phyloP scores from a whole-genome alignment of 2,329 filamentous ascomycete genomes.

The Aspergillus sp. region DNA sequence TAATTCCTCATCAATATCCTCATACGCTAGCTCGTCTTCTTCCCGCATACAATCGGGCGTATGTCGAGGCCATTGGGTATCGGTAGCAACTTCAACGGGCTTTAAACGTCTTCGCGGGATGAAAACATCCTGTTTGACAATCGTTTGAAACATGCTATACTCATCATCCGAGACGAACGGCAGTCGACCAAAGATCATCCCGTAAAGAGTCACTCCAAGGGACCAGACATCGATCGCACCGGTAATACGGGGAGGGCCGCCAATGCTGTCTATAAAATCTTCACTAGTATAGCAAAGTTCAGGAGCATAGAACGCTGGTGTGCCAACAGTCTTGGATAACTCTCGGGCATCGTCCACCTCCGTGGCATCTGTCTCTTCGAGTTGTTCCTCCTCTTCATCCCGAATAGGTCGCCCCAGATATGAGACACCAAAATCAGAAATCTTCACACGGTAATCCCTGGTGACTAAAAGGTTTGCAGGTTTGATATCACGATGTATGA shows the following conservation, averaged over 20 bases:
- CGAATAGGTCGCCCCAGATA: constrained; percentile 88
- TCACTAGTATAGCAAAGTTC: constrained; percentile 90
- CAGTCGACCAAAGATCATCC: constrained; percentile 88
- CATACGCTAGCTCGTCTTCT: constrained; percentile 78
- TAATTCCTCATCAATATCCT: constrained; percentile 78
- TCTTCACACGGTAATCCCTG: constrained; percentile 83
- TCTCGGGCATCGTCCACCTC: constrained; percentile 93
- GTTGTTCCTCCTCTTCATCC: constrained; percentile 75
- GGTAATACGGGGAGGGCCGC: constrained; percentile 68
- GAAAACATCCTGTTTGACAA: constrained; percentile 89
- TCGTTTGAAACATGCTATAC: constrained; percentile 86
- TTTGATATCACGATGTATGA: constrained; percentile 83
- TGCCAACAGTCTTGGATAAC: constrained; percentile 96
- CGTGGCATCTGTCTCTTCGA: constrained; percentile 78
- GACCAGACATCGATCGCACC: constrained; percentile 98
- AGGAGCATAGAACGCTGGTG: constrained; percentile 94
- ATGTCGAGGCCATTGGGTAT: constrained; percentile 47
- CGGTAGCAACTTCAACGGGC: constrained; percentile 57
- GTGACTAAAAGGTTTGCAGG: constrained; percentile 90
- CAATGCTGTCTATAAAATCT: constrained; percentile 56
- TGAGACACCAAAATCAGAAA: constrained; percentile 97
- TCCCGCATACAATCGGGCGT: constrained; percentile 69
- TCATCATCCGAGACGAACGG: constrained; percentile 92
- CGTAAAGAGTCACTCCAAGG: constrained; percentile 91
- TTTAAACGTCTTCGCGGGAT: constrained; percentile 81